Conservation (phyloP, 768 basidiomycete genomes). For the Lanmaoa rubissima region DNA sequence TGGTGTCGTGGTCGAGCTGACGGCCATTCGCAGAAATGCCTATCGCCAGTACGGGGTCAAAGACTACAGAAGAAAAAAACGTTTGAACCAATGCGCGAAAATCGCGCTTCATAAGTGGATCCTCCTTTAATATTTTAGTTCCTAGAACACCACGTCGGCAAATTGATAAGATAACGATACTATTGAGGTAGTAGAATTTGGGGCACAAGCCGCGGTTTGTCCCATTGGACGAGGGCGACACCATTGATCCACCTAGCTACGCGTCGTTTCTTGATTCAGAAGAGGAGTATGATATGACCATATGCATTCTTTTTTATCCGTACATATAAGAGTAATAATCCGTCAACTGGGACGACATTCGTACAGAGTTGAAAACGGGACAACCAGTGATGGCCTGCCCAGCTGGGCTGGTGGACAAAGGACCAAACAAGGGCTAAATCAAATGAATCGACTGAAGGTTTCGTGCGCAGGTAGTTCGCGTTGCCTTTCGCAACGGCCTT, state of each 20-base stretch:
- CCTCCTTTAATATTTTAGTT: neutral
- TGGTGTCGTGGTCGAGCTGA: neutral
- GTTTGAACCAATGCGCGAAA: conserved; percentile 1
- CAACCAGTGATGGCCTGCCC: neutral
- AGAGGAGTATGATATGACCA: neutral
- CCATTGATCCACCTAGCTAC: neutral
- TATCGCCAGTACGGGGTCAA: neutral
- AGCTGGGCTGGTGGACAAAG: neutral
- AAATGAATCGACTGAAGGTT: neutral
- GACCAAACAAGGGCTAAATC: neutral
- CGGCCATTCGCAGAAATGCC: conserved; percentile 23
- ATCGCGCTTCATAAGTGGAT: neutral
- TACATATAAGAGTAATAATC: neutral
- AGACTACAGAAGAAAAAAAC: neutral
- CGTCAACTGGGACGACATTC: neutral
- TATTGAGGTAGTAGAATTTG: neutral
- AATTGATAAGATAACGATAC: neutral
- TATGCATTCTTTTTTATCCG: neutral
- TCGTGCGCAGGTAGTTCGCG: neutral
- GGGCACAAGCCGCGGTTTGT: neutral
- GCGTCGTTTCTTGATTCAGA: neutral
- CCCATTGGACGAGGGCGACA: conserved; percentile 9
- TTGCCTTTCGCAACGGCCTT: neutral
- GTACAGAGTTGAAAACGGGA: neutral
- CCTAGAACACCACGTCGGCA: neutral